These are phyloP conservation scores for Fusarium circinatum DNA, from an alignment of 2,329 filamentous ascomycete species.

Conservation along the genomic window DNA sequence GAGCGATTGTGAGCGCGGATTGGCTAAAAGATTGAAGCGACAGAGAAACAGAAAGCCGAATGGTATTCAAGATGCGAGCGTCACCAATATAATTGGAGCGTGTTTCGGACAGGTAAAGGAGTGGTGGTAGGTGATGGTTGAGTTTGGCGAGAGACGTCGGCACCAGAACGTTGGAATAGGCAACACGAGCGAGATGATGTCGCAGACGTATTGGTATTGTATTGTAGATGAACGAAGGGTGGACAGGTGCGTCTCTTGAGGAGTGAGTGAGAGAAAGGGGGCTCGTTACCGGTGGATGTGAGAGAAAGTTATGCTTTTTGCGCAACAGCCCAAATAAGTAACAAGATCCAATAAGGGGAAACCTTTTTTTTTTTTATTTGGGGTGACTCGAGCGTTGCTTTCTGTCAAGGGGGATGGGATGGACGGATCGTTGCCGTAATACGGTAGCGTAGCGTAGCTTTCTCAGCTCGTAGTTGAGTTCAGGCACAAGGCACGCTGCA, in stretches of 20 bases:
- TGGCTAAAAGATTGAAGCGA: conserved; percentile 22
- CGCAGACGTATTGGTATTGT: conserved; percentile 37
- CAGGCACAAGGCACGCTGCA: conserved; percentile 41
- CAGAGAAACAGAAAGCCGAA: conserved; percentile 45
- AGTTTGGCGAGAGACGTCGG: conserved; percentile 45
- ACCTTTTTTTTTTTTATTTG: conserved; percentile 32
- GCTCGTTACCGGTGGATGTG: conserved; percentile 17
- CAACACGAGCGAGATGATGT: conserved; percentile 48
- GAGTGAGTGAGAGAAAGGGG: conserved; percentile 28
- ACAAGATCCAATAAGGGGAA: conserved; percentile 34
- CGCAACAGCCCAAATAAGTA: conserved; percentile 27
- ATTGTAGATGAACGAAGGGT: conserved; percentile 27
- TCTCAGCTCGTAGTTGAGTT: conserved; percentile 37
- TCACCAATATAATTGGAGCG: conserved; percentile 49
- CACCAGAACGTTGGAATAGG: conserved; percentile 48
- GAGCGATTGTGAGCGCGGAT: conserved; percentile 38
- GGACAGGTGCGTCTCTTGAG: conserved; percentile 40
- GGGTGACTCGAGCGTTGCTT: conserved; percentile 32
- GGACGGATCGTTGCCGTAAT: conserved; percentile 39
- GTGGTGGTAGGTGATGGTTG: conserved; percentile 39
- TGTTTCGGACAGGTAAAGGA: conserved; percentile 45
- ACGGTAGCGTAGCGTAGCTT: conserved; percentile 33
- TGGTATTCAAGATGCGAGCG: conserved; percentile 47
- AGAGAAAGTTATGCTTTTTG: conserved; percentile 36
- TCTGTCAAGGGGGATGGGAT: conserved; percentile 33